Evolutionary conservation across 2,329 filamentous ascomycete genomes (phyloP), one percentile per base, ranked within the genome.

Genomic region (Exophiala viscosa): DNA sequence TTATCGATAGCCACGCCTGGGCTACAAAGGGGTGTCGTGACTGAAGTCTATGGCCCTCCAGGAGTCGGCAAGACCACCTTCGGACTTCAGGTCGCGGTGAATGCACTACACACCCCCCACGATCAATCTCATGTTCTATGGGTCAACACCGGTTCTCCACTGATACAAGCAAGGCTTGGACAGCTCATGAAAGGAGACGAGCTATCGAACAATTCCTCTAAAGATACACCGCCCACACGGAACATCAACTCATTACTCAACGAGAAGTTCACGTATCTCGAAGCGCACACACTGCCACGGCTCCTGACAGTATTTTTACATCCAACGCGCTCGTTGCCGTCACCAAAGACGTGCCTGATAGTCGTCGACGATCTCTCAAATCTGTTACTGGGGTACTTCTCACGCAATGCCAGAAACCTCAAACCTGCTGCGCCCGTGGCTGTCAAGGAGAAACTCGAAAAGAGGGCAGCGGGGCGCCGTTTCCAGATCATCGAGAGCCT

Each of bases 1-100:
- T 28, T 48, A 14, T 47, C 53, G 3, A 18, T 48, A 2, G 45
- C 45, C 2, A 47, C 50, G 4, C 48, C 54, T 67, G 44, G 57
- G 64, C 38, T 71, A 65, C 9, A 67, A 68, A 82, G 84, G 51
- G 89, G 90, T 11, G 87, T 90, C 67, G 78, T 96, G 38, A 88
- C 87, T 3, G 92, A 97, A 69, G 73, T 96, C 45, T 95, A 88
- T 80, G 92, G 92, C 0, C 90, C 91, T 9, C 86, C 89, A 7
- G 91, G 90, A 1, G 82, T 82, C 20, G 92, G 91, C 28, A 96
- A 95, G 76, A 95, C 90, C 3, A 78, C 86, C 10, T 74, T 96
- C 62, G 87, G 85, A 33, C 78, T 92, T 62, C 88, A 90, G 66
- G 72, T 88, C 39, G 78, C 84, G 54, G 78, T 80, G 10, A 83